Conservation (phyloP, 345 rosid genomes). For the Eucalyptus virginea region DNA sequence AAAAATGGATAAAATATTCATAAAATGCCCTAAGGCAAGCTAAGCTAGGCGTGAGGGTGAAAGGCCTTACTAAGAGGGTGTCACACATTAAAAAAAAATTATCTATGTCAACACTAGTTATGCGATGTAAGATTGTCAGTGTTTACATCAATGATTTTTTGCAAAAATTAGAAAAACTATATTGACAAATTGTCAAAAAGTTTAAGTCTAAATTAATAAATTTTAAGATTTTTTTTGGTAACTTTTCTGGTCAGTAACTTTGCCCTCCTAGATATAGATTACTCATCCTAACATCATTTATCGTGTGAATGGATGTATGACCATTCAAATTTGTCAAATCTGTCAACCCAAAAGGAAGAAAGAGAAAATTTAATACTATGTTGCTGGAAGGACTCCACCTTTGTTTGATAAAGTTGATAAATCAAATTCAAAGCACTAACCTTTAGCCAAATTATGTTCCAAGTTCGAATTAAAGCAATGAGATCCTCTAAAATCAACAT, state of each 20-base stretch:
- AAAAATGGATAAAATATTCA: no score
- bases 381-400: background rate
- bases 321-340: background rate
- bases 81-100: background rate
- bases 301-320: background rate
- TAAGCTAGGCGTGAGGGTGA: background rate
- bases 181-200: background rate
- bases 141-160: accelerated
- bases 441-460: background rate
- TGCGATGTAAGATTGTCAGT: accelerated
- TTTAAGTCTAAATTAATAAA: background rate
- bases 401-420: background rate
- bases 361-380: background rate
- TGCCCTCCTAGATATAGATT: background rate
- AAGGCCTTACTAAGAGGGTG: background rate
- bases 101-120: accelerated
- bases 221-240: background rate
- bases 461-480: background rate
- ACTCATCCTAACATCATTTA: background rate
- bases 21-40: background rate
- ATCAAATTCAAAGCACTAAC: background rate
- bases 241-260: background rate
- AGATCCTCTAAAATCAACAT: background rate
- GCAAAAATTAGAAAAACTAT: background rate
- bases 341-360: background rate